Conservation (phyloP, 2,329 filamentous ascomycete species). For the Paramyrothecium roridum region DNA sequence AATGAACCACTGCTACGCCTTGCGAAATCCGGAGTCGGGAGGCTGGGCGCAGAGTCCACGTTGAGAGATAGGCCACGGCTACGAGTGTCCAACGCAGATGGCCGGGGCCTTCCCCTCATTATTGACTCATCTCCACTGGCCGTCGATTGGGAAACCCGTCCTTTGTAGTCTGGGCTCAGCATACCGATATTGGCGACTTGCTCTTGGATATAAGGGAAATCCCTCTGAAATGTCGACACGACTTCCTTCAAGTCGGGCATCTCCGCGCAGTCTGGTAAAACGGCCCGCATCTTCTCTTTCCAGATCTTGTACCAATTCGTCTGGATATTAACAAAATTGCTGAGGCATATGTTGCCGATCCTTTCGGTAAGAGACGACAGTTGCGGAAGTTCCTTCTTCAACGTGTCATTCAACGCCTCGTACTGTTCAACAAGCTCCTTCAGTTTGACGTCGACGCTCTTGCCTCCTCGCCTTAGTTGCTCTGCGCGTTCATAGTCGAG, state of each 20-base stretch:
- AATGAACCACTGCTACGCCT: conserved; percentile 66
- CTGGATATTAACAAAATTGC: conserved; percentile 82
- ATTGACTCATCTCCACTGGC: conserved; percentile 52
- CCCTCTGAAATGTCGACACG: conserved; percentile 71
- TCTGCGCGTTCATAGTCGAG: conserved; percentile 83
- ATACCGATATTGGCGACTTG: conserved; percentile 70
- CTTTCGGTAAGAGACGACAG: conserved; percentile 79
- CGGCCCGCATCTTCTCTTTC: conserved; percentile 75
- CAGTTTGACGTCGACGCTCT: conserved; percentile 84
- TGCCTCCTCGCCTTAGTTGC: conserved; percentile 72
- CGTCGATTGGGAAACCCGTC: conserved; percentile 54
- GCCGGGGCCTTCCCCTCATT: conserved; percentile 46
- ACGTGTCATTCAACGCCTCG: conserved; percentile 82
- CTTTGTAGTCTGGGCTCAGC: conserved; percentile 69
- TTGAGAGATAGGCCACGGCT: conserved; percentile 59
- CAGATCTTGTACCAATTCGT: conserved; percentile 78
- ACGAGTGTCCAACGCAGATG: conserved; percentile 47
- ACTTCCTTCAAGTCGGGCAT: conserved; percentile 71
- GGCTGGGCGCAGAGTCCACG: conserved; percentile 58
- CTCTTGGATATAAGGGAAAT: conserved; percentile 74
- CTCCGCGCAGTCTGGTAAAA: conserved; percentile 62
- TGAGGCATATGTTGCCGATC: conserved; percentile 78
- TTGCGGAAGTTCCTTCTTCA: conserved; percentile 88
- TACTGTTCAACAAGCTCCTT: conserved; percentile 85
- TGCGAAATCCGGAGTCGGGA: conserved; percentile 65